Base-by-base conservation (phyloP, 2,329 filamentous ascomycete species). In the Pseudocercospora musae region DNA sequence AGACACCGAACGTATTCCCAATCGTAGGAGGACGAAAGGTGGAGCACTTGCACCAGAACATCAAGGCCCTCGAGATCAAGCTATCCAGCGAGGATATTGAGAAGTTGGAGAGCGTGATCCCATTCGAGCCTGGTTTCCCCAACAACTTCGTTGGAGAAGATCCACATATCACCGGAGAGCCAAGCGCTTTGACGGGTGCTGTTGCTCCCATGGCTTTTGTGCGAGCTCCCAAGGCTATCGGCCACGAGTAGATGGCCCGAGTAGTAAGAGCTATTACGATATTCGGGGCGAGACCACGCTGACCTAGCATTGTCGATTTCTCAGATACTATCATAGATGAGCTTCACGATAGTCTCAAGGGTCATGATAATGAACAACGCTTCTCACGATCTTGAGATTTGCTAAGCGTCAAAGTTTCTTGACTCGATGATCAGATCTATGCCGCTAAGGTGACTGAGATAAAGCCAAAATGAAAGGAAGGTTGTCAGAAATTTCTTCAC, bases 11-110 rank as follows among this genome's bases (percentile, higher is more conserved):
- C 50, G 79, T 87, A 0, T 68, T 67, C 84, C 88, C 0, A 86
- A 90, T 69, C 87, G 80, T 91, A 4, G 89, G 89, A 10, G 87
- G 87, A 0, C 82, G 89, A 10, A 91, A 87, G 68, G 74, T 90
- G 9, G 85, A 88, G 55, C 89, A 92, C 71, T 77, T 93, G 44
- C 84, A 87, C 71, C 82, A 81, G 61, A 92, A 91, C 70, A 88
- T 92, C 66, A 84, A 88, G 69, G 87, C 88, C 0, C 78, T 93
- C 40, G 80, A 79, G 1, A 77, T 92, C 46, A 77, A 81, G 59
- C 77, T 93, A 37, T 82, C 78, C 0, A 73, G 79, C 0, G 81
- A 88, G 62, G 87, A 93, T 48, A 84, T 93, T 25, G 76, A 84
- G 40, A 82, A 87, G 68, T 86, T 92, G 62, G 89, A 92, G 63